Percentiles rank a stretch among this genome's conserved stretches.
Evolutionary conservation across 305 asterid genomes (phyloP).

Genomic region (Fraxinus latifolia): DNA sequence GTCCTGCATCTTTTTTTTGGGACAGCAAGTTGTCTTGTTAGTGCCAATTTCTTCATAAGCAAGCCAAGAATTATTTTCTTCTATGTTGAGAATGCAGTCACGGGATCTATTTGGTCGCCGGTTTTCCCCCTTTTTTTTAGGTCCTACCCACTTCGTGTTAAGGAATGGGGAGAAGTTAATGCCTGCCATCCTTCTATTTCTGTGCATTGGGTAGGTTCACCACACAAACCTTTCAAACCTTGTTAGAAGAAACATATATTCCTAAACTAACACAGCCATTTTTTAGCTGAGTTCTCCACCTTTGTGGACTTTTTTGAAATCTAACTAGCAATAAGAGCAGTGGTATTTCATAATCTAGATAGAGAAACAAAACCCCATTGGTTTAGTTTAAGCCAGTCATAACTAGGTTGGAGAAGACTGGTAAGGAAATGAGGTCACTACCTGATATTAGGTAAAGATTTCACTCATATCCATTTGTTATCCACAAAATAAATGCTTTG

Average conservation of each 20-base stretch:
- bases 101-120: constrained; percentile 55
- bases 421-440: neutral
- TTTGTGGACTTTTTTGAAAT: neutral
- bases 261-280: neutral
- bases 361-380: neutral
- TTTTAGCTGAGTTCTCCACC: neutral
- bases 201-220: neutral
- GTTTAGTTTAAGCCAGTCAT: neutral
- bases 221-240: neutral
- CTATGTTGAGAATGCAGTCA: constrained; percentile 48
- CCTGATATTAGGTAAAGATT: neutral
- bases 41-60: constrained; percentile 57
- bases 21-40: constrained; percentile 42
- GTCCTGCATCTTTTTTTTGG: neutral
- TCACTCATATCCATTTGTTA: neutral
- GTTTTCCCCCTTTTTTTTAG: constrained; percentile 38
- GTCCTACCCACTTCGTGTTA: neutral
- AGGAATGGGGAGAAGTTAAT: neutral
- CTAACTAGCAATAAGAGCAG: neutral
- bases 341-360: neutral
- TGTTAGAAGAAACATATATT: neutral
- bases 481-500: neutral
- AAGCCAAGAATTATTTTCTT: constrained; percentile 55
- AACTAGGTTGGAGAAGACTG: neutral
- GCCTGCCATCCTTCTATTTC: neutral